These are phyloP conservation scores for Pistacia integerrima DNA, from an alignment of 345 rosid species.

Conservation along the genomic window DNA sequence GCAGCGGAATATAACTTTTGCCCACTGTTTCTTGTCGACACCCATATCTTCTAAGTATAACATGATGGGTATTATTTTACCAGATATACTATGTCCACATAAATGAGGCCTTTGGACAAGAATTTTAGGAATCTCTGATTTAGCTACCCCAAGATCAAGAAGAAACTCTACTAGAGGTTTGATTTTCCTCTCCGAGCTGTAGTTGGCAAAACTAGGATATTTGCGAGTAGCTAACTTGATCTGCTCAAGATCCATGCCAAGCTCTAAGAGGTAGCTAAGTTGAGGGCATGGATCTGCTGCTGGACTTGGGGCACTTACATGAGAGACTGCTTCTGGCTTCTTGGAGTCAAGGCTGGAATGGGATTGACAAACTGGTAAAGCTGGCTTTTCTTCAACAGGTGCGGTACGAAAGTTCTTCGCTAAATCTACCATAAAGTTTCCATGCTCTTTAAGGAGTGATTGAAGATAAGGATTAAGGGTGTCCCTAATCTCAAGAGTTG, in stretches of 20 bases:
- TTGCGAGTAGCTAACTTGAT: neutral
- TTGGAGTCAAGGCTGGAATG: too few relatives aligned
- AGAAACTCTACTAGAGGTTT: slow-evolving; percentile 39
- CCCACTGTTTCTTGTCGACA: slow-evolving; percentile 22
- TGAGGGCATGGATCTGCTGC: too few relatives aligned
- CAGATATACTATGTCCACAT: slow-evolving; percentile 59
- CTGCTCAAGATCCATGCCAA: neutral
- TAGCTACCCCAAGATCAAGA: slow-evolving; percentile 21
- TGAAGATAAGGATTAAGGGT: neutral
- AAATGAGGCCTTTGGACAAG: slow-evolving; percentile 72
- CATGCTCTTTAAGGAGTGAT: neutral
- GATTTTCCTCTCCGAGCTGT: slow-evolving; percentile 28
- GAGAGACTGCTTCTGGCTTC: too few relatives aligned
- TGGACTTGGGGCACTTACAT: too few relatives aligned
- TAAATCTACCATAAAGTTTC: too few relatives aligned
- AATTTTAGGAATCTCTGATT: slow-evolving; percentile 57
- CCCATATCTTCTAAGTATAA: slow-evolving; percentile 64
- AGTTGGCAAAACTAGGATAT: neutral
- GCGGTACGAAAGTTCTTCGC: neutral
- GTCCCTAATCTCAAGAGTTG: neutral
- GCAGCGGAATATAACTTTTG: slow-evolving; percentile 37
- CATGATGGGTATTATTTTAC: slow-evolving; percentile 78
- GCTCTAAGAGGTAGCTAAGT: slow-evolving; percentile 20
- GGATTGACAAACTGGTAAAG: neutral
- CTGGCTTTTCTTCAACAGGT: neutral